These are phyloP conservation scores for Trichoderma citrinoviride DNA, from an alignment of 2,329 filamentous ascomycete species.

Conservation along the genomic window DNA sequence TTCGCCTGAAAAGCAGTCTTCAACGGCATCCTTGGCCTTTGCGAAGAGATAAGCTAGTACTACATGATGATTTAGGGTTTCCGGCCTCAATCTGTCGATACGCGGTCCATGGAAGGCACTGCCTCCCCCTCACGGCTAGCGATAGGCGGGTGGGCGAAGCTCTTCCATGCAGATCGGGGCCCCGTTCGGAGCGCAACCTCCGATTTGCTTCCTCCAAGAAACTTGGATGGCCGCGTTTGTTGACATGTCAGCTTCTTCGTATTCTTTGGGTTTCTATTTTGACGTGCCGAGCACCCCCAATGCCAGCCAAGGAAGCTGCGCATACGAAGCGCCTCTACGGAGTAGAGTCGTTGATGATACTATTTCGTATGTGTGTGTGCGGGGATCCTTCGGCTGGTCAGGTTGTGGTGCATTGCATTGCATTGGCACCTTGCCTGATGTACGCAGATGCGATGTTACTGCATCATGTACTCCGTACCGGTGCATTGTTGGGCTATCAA, in stretches of 20 bases:
- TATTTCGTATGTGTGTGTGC: background rate
- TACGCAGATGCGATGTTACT: background rate
- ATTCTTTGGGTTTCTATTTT: background rate
- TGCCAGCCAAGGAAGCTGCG: no score
- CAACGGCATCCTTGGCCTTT: background rate
- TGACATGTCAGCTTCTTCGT: background rate
- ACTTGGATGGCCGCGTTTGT: background rate
- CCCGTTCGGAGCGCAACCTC: constrained; percentile 1
- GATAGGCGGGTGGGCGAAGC: background rate
- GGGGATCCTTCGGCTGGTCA: background rate
- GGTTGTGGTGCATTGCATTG: constrained; percentile 15
- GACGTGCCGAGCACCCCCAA: background rate
- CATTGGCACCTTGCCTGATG: constrained; percentile 4
- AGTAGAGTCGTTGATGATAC: no score
- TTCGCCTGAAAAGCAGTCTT: background rate
- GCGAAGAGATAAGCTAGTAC: background rate
- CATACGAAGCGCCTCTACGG: no score
- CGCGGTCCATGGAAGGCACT: background rate
- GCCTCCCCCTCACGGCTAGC: background rate
- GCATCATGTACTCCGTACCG: constrained; percentile 1
- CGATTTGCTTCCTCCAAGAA: background rate
- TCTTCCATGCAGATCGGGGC: background rate
- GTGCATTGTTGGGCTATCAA: constrained; percentile 14
- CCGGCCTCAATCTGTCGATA: background rate
- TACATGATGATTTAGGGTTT: background rate